Base-by-base conservation (phyloP, 192 early-diverging fungal species). In the Umbelopsis ramanniana region DNA sequence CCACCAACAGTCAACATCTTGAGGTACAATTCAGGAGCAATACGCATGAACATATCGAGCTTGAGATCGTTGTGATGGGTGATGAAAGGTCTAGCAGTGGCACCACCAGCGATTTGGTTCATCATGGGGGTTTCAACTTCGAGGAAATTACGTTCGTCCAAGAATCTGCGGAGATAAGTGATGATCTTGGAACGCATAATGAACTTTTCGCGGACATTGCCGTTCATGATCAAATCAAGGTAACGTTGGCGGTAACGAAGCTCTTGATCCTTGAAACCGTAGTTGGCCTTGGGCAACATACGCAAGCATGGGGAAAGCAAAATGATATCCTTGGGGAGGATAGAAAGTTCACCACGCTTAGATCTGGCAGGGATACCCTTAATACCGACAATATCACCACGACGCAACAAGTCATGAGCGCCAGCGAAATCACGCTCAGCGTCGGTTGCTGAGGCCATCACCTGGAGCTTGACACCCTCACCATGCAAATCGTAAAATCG, bases 41-140 rank as follows among this genome's bases (percentile, higher is more conserved):
- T 89, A 76, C 98, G 95, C 96, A 99, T 97, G 79, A 96, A 98
- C 78, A 99, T 86, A 74, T 99, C 97, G 67, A 97, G 87, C 86
- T 98, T 98, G 60, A 99, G 89, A 77, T 99, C 97, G 83, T 99
- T 99, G 90, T 99, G 98, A 81, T 98, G 97, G 38, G 98, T 99
- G 72, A 97, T 83, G 81, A 99, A 99, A 23, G 98, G 98, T 87
- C 96, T 97, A 74, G 98, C 98, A n/a, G 97, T 97, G 55, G 98
- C 97, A 69, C 98, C 97, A 78, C 93, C 93, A 15, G 93, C 93
- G 86, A 98, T 96, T 93, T 94, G 93, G 89, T 97, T 97, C 96
- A 99, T 98, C 96, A 98, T 98, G 40, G 98, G 98, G n/a, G 98
- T 99, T 81, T 99, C 98, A 57, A 99, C 97, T 85, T 99, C 97